Evolutionary conservation across 768 basidiomycete species (phyloP), one percentile per base, ranked within the genome.

Genomic region (Boletus rufocinnamomeus): DNA sequence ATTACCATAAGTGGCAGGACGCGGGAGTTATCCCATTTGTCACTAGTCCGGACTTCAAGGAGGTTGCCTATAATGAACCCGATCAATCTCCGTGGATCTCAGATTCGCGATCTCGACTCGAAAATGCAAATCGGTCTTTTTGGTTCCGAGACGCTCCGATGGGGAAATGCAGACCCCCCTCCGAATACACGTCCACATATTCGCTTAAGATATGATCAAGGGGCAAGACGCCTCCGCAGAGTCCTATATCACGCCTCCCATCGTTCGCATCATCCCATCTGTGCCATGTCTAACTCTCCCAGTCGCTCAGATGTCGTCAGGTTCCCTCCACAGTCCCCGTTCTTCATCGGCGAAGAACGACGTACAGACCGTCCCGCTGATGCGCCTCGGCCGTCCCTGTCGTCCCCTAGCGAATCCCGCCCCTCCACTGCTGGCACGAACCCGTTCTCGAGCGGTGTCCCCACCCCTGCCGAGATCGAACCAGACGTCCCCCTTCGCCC

Each of bases 381-480:
- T 2, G 10, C 17, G 1, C 10, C 37, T 41, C 28, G 7, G 2
- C 51, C 1, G 3, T 57, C 57, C 47, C 19, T 40, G 0, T 52
- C 59, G 14, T 45, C 59, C 7, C 51, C 59, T 0, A 49, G 28
- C 30, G 32, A 13, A 5, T 66, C 70, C 2, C 69, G 64, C 14
- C 64, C 63, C 49, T 75, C 59, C 54, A 69, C 69, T 3, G 61
- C 59, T 21, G 70, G 54, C 52, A 74, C 50, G 47, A 82, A 81
- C 64, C 80, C 84, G 0, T 83, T 84, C 71, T 84, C 85, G 0
- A 68, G 68, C 25, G 73, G 25, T 64, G 75, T 23, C 59, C 60
- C 37, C 62, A 57, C 47, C 2, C 63, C 59, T 16, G 9, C 38
- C 30, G 61, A 54, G 16, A 8, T 19, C 3, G 62, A 61, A 2